Conservation (phyloP, 2,329 filamentous ascomycete species). For the Clonostachys rhizophaga region DNA sequence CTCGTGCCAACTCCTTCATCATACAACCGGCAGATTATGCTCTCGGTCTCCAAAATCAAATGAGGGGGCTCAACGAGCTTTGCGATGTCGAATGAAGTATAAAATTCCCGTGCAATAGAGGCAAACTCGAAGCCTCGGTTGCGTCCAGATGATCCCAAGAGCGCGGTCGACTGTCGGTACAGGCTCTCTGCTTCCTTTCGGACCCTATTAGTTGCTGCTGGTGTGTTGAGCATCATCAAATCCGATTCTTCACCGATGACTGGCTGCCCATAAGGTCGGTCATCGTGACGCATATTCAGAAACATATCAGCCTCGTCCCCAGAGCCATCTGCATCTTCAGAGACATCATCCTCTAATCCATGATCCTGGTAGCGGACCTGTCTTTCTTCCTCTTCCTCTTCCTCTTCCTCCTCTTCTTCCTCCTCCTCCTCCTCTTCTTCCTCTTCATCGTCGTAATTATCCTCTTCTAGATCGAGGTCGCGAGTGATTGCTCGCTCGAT, state of each 20-base stretch:
- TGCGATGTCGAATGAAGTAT: constrained; percentile 50
- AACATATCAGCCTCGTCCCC: constrained; percentile 37
- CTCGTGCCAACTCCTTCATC: constrained; percentile 52
- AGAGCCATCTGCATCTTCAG: constrained; percentile 20
- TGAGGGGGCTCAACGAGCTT: constrained; percentile 64
- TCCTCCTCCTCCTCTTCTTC: constrained; percentile 28
- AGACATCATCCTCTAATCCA: constrained; percentile 29
- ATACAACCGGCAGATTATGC: constrained; percentile 61
- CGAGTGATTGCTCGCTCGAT: constrained; percentile 27
- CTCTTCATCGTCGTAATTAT: constrained; percentile 24
- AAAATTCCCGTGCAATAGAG: constrained; percentile 67
- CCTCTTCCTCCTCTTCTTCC: constrained; percentile 23
- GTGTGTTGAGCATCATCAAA: constrained; percentile 49
- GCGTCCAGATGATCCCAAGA: neutral
- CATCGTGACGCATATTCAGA: constrained; percentile 39
- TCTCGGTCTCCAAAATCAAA: constrained; percentile 72
- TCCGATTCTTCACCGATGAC: constrained; percentile 42
- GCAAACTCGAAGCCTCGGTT: constrained; percentile 41
- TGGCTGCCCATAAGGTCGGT: constrained; percentile 28
- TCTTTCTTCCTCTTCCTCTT: constrained; percentile 30
- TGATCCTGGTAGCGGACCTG: constrained; percentile 28
- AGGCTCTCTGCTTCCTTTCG: constrained; percentile 51
- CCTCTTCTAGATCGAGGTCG: constrained; percentile 20
- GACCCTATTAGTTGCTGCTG: constrained; percentile 47
- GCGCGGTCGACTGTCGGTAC: constrained; percentile 51